These are phyloP conservation scores for Quambalaria eucalypti DNA, from an alignment of 1,284 basidiomycete genomes.

Conservation along the genomic window DNA sequence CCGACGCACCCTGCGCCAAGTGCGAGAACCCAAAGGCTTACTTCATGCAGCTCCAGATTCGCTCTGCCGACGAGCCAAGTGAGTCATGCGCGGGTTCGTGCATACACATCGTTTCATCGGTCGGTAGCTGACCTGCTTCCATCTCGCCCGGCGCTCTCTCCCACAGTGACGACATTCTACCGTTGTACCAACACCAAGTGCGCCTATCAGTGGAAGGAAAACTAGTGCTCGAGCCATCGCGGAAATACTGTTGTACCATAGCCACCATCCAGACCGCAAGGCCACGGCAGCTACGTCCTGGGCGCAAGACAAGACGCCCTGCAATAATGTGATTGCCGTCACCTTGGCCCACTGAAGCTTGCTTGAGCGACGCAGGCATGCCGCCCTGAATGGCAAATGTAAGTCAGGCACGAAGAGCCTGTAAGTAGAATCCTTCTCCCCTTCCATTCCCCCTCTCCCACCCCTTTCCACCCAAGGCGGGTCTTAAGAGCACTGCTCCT, in stretches of 20 bases:
- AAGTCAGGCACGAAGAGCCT: too few species aligned
- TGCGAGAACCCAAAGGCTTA: conserved; percentile 83
- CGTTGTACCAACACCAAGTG: conserved; percentile 35
- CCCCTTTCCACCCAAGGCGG: not conserved
- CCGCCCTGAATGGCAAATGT: too few species aligned
- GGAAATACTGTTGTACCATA: too few species aligned
- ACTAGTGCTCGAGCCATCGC: too few species aligned
- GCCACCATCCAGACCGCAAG: not conserved
- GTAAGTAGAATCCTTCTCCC: not conserved
- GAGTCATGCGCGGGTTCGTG: conserved; percentile 11
- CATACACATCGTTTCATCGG: not conserved
- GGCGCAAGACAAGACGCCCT: not conserved
- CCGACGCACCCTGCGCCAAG: conserved; percentile 65
- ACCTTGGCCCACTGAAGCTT: not conserved
- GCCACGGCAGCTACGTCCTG: not conserved
- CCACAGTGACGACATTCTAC: conserved; percentile 42
- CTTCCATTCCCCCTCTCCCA: not conserved
- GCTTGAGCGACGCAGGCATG: not conserved
- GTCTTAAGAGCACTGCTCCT: conserved; percentile 3
- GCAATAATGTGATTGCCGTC: not conserved
- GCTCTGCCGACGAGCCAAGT: conserved; percentile 60
- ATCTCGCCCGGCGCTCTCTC: not conserved
- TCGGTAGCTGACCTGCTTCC: not conserved
- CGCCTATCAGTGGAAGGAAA: conserved; percentile 40
- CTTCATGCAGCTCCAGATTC: conserved; percentile 91